Base-by-base conservation (phyloP, 2,329 filamentous ascomycete genomes). In the Plenodomus biglobosus region DNA sequence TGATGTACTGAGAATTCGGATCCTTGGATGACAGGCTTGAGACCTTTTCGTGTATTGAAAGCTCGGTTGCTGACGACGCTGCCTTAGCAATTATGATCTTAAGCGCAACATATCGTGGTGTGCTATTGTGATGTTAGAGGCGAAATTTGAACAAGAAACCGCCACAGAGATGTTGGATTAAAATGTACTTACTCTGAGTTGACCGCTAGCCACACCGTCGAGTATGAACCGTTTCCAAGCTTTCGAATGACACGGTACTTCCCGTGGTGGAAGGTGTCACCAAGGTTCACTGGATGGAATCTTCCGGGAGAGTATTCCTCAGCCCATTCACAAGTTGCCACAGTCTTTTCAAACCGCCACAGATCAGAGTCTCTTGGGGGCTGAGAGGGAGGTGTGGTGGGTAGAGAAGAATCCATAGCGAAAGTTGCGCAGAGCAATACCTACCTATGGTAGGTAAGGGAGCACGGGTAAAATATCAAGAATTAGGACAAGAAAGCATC, bases 161-260 rank as follows among this genome's bases (percentile, higher is more conserved):
- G 22, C 22, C 22, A 24, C 22, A 24, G 22, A 24, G 5, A 24
- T n/a, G n/a, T n/a, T n/a, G n/a, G n/a, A n/a, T n/a, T n/a, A n/a
- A n/a, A n/a, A n/a, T 46, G 35, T 27, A 46, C 32, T 13, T 52
- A 53, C 52, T 40, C 38, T 39, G 44, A 44, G 42, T 34, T 39
- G 10, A 44, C 52, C 8, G 50, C 55, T 11, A 58, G 50, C 55
- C 53, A 58, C 22, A 58, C 55, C 38, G 53, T 56, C n/a, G 53
- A 56, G 39, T 27, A 53, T 17, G 43, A 48, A 32, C 55, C 53
- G 19, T 52, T 35, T 38, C 55, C 55, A 21, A 58, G 48, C 41
- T 58, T 58, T 34, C 50, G 50, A 40, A 58, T 54, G 18, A 58
- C 27, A 34, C 38, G 49, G 44, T 58, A 58, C 46, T 49, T 46